Percentiles rank a stretch among this genome's conserved stretches.
Conservation (phyloP, 345 rosid species). For the Salix brachista region DNA sequence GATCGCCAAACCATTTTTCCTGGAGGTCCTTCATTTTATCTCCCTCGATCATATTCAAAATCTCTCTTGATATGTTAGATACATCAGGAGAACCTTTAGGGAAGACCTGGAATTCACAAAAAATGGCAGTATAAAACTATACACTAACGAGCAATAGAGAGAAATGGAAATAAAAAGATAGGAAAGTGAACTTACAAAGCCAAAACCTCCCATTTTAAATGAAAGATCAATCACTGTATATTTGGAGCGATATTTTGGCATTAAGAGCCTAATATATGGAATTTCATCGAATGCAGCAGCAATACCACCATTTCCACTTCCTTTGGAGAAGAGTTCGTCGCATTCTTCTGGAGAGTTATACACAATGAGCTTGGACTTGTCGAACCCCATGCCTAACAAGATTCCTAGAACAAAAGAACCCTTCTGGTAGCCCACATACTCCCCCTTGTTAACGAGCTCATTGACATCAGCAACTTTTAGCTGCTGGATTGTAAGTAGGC, state of each 20-base stretch:
- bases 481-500: slow-evolving; percentile 50
- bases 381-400: slow-evolving; percentile 18
- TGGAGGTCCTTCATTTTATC: slow-evolving; percentile 2
- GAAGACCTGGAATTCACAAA: too few relatives aligned
- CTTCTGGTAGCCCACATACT: slow-evolving; percentile 37
- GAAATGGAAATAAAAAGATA: too few relatives aligned
- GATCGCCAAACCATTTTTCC: background rate
- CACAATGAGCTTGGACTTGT: background rate
- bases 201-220: too few relatives aligned
- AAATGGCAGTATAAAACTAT: too few relatives aligned
- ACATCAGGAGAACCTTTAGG: slow-evolving; percentile 9
- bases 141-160: too few relatives aligned
- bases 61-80: slow-evolving; percentile 13
- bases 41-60: slow-evolving; percentile 10
- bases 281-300: too few relatives aligned
- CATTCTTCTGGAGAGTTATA: slow-evolving; percentile 24
- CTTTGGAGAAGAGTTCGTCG: background rate
- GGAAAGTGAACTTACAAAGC: too few relatives aligned
- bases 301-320: too few relatives aligned
- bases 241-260: too few relatives aligned
- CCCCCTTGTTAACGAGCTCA: slow-evolving; percentile 34
- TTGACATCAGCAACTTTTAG: slow-evolving; percentile 34
- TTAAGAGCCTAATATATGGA: too few relatives aligned
- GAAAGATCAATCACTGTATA: too few relatives aligned
- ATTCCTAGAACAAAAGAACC: slow-evolving; percentile 40